A percentile compares a stretch with the other conserved stretches of the same genome.
Conservation (phyloP, 2,329 filamentous ascomycete genomes). For the Claviceps cyperi region DNA sequence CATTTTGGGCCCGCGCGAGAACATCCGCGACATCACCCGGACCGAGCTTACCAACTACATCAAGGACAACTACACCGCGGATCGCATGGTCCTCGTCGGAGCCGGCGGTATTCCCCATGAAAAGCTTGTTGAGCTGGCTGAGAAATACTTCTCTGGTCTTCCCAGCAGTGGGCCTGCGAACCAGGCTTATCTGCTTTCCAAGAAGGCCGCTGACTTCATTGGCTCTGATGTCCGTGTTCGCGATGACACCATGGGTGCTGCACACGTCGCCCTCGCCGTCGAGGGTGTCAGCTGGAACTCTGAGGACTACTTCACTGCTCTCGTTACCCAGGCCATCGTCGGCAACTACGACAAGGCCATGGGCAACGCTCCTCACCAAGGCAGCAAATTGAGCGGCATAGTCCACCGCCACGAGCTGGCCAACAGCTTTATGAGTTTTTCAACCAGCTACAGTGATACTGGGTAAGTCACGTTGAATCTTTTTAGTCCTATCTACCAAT, state of each 20-base stretch:
- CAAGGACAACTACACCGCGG: constrained; percentile 98
- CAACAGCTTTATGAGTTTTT: constrained; percentile 99
- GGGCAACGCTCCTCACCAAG: constrained; percentile 92
- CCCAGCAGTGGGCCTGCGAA: constrained; percentile 62
- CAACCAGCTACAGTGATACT: constrained; percentile 97
- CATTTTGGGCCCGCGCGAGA: constrained; percentile 93
- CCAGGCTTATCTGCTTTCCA: constrained; percentile 61
- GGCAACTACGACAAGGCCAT: constrained; percentile 99
- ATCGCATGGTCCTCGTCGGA: constrained; percentile 97
- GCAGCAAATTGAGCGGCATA: constrained; percentile 93
- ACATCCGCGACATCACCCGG: constrained; percentile 91
- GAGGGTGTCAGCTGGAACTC: constrained; percentile 99
- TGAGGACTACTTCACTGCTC: constrained; percentile 95
- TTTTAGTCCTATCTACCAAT: constrained; percentile 4
- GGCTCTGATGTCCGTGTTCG: constrained; percentile 91
- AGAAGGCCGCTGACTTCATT: constrained; percentile 86
- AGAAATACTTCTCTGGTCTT: constrained; percentile 82
- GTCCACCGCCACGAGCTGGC: constrained; percentile 90
- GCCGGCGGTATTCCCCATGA: constrained; percentile 88
- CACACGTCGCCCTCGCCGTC: constrained; percentile 95
- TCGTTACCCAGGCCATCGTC: constrained; percentile 95
- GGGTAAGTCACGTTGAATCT: constrained; percentile 47
- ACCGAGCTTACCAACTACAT: constrained; percentile 90
- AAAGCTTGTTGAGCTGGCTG: constrained; percentile 86
- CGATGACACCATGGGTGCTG: constrained; percentile 89